Percentiles rank a stretch among this genome's conserved stretches.
Conservation (phyloP, 2,329 filamentous ascomycete genomes). For the Ophiostoma fasciatum region DNA sequence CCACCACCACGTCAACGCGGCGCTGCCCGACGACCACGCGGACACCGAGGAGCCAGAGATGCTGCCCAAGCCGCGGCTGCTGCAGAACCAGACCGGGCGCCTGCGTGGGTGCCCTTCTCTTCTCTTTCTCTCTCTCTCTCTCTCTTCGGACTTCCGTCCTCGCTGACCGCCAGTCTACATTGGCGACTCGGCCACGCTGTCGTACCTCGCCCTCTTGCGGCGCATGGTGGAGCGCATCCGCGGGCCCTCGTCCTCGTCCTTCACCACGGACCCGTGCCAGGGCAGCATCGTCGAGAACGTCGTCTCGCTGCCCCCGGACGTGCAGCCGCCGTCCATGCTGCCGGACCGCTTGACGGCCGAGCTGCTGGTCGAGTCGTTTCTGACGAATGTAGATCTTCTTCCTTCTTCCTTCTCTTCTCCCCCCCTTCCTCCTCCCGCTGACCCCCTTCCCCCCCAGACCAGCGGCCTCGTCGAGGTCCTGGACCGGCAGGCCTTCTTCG, state of each 20-base stretch:
- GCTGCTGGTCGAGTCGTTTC: constrained; percentile 42
- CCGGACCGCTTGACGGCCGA: constrained; percentile 36
- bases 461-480: constrained; percentile 47
- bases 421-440: constrained; percentile 6
- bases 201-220: constrained; percentile 44
- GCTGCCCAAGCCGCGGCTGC: constrained; percentile 39
- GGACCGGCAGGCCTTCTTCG: constrained; percentile 33
- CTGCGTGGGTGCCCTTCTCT: constrained; percentile 28
- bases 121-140: background rate
- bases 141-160: background rate
- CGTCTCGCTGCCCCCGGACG: constrained; percentile 28
- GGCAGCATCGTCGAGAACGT: constrained; percentile 40
- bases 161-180: constrained; percentile 32
- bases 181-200: constrained; percentile 47
- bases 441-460: constrained; percentile 32
- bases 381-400: constrained; percentile 33
- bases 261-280: constrained; percentile 43
- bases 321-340: constrained; percentile 35
- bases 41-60: constrained; percentile 37
- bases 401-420: background rate
- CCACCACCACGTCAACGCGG: too few relatives aligned
- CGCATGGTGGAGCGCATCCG: constrained; percentile 41
- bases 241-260: constrained; percentile 39
- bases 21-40: constrained; percentile 20
- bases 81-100: constrained; percentile 42